Conservation (phyloP, 1,284 basidiomycete genomes). For the Cutaneotrichosporon curvatum region DNA sequence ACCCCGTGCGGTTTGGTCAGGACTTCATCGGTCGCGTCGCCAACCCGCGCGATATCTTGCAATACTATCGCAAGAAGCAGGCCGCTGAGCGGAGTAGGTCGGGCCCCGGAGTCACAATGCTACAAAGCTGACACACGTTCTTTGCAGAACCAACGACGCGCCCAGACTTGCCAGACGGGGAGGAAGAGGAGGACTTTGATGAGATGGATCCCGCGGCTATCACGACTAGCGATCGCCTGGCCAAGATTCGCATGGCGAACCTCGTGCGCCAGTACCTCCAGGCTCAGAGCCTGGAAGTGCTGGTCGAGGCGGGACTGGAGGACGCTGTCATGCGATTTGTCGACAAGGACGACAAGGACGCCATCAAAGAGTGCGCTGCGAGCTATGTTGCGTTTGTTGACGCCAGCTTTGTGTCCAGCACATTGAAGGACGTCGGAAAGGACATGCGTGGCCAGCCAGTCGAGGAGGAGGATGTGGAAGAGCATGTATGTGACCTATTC, state of each 20-base stretch:
- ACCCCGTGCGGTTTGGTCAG: constrained; percentile 93
- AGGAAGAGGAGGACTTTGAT: constrained; percentile 57
- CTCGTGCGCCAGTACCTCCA: constrained; percentile 81
- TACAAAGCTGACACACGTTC: constrained; percentile 3
- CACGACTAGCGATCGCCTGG: constrained; percentile 33
- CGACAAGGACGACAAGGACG: constrained; percentile 88
- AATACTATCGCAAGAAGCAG: constrained; percentile 80
- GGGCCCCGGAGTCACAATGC: no score
- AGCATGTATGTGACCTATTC: no score
- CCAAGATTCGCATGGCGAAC: constrained; percentile 48
- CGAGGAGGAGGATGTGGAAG: constrained; percentile 10
- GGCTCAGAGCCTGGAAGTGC: constrained; percentile 78
- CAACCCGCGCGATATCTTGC: constrained; percentile 86
- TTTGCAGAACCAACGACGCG: constrained; percentile 34
- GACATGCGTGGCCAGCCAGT: constrained; percentile 21
- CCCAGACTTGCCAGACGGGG: constrained; percentile 53
- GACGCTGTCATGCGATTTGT: constrained; percentile 88
- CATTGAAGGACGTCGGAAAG: constrained; percentile 54
- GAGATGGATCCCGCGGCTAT: constrained; percentile 56
- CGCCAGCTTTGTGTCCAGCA: constrained; percentile 60
- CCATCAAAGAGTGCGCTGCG: constrained; percentile 63
- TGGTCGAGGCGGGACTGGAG: constrained; percentile 78
- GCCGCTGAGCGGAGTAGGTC: constrained; percentile 43
- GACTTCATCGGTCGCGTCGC: constrained; percentile 87
- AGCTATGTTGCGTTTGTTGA: neutral